Evolutionary conservation across 2,329 filamentous ascomycete genomes (phyloP), one percentile per base, ranked within the genome.

Genomic region (Diaporthe humulicola): DNA sequence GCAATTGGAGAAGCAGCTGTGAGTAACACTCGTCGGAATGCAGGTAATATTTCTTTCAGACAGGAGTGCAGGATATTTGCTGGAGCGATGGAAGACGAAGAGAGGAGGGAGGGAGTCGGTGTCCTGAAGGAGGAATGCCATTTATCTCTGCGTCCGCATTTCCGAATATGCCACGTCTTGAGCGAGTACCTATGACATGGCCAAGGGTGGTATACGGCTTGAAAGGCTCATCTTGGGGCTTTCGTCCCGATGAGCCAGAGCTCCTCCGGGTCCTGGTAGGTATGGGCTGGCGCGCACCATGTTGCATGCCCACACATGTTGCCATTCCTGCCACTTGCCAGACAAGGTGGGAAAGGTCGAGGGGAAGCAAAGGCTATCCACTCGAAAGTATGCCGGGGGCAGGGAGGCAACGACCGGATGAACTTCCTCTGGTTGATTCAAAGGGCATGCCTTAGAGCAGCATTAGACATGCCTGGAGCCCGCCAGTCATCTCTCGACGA

Each of bases 401-500:
- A 50, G 71, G 33, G 45, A 38, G 36, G 56, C 45, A 48, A 36
- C 42, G 58, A 57, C 33, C 36, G 60, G 69, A 57, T 64, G 57
- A 72, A 40, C 38, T 42, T 42, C 57, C 38, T 66, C 52, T 48
- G 72, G 67, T 25, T 56, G 57, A 52, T 64, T 61, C 50, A 56
- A 10, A 50, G 57, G 57, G 60, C 70, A 67, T 36, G 58, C 40
- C 19, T 42, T 70, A 42, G 58, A 69, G 30, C 66, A 50, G 57
- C 28, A 19, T 66, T 40, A 38, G 54, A 71, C 42, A 40, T n/a
- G 6, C 42, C 38, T 12, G 14, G 22, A 28, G 70, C 40, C 71
- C 70, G 60, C 74, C 75, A 76, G 71, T 76, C 48, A 76, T 57
- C 73, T 75, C 45, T 64, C 75, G 60, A 75, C 58, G 42, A 75